These are phyloP conservation scores for Hyphopichia burtonii DNA, from an alignment of 1,139 yeast species.

Conservation along the genomic window DNA sequence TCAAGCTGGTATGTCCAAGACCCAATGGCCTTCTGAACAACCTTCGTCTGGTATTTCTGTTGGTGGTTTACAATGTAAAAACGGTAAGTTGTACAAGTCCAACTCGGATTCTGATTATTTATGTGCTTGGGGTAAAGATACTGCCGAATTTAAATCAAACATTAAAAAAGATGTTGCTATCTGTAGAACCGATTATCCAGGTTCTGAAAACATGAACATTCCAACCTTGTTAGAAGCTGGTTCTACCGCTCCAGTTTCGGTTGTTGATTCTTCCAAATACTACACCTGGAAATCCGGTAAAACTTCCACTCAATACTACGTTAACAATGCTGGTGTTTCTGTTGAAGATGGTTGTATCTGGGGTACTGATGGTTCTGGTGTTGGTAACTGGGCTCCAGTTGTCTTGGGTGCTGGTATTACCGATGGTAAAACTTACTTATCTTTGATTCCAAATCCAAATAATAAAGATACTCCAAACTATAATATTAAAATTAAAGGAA, in stretches of 20 bases:
- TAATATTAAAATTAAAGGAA: slow-evolving; percentile 69
- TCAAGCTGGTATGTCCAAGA: slow-evolving; percentile 88
- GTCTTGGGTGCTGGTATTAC: slow-evolving; percentile 74
- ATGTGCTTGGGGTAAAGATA: slow-evolving; percentile 75
- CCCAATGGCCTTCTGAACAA: slow-evolving; percentile 79
- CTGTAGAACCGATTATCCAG: slow-evolving; percentile 88
- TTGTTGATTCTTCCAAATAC: slow-evolving; percentile 62
- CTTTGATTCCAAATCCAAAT: slow-evolving; percentile 82
- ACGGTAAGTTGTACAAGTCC: slow-evolving; percentile 68
- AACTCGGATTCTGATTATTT: slow-evolving; percentile 57
- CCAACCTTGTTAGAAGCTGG: slow-evolving; percentile 73
- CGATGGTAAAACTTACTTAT: slow-evolving; percentile 63
- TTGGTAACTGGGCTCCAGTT: slow-evolving; percentile 86
- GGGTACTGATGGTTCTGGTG: slow-evolving; percentile 63
- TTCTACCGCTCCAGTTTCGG: slow-evolving; percentile 55
- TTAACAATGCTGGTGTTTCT: slow-evolving; percentile 77
- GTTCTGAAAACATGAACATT: slow-evolving; percentile 83
- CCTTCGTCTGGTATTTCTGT: slow-evolving; percentile 74
- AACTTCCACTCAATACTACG: slow-evolving; percentile 79
- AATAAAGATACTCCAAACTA: slow-evolving; percentile 60
- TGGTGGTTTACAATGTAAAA: slow-evolving; percentile 73
- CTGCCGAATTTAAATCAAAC: slow-evolving; percentile 60
- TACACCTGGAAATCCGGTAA: slow-evolving; percentile 63
- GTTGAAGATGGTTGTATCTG: slow-evolving; percentile 74
- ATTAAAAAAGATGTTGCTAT: slow-evolving; percentile 61